Percentiles rank a stretch among this genome's conserved stretches.
These are phyloP conservation scores for Corynascus novoguineensis DNA, from an alignment of 495 filamentous ascomycete species.

Conservation along the genomic window DNA sequence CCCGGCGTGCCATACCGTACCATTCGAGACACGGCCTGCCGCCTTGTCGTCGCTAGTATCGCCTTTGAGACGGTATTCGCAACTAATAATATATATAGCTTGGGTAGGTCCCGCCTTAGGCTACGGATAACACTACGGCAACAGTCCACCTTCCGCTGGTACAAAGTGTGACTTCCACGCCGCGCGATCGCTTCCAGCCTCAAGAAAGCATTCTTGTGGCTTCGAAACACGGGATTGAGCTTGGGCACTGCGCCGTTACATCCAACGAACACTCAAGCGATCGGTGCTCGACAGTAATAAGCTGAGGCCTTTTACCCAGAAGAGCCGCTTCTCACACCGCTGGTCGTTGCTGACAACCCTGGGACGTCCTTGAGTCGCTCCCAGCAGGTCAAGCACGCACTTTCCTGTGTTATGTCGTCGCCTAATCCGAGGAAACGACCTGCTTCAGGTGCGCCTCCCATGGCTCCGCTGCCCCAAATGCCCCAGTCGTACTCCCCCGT, in stretches of 20 bases:
- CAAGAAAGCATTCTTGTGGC: neutral
- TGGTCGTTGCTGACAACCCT: slow-evolving; percentile 2
- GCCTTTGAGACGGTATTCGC: neutral
- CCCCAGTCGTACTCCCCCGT: slow-evolving; percentile 39
- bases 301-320: neutral
- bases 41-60: neutral
- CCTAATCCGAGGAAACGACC: slow-evolving; percentile 64
- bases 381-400: slow-evolving; percentile 22
- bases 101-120: neutral
- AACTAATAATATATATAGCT: slow-evolving; percentile 14
- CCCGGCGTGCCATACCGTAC: neutral
- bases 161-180: neutral
- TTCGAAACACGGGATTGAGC: neutral
- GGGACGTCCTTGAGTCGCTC: slow-evolving; percentile 1
- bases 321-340: neutral
- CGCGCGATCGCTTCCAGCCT: neutral
- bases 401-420: slow-evolving; percentile 40
- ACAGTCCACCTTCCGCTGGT: neutral
- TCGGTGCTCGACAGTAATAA: neutral
- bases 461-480: slow-evolving; percentile 45
- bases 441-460: slow-evolving; percentile 63
- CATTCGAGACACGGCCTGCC: neutral
- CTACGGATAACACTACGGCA: slow-evolving; percentile 1
- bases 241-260: neutral
- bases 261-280: neutral